Evolutionary conservation across 352 stramenopile species (phyloP).

Genomic region (Globisporangium acanthophoron): DNA sequence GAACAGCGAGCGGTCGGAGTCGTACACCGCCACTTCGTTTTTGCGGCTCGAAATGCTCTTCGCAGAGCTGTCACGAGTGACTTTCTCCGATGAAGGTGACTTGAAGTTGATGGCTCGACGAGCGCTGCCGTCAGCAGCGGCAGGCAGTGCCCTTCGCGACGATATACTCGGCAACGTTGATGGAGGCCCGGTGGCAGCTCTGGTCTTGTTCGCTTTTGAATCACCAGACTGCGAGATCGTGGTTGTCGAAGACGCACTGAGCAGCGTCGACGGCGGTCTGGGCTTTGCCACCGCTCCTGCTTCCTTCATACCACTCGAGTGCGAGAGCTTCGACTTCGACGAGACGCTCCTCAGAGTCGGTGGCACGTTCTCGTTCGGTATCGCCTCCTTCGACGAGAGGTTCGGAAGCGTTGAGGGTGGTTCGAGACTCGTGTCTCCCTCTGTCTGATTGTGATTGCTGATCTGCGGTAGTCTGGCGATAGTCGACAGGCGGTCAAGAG

Average conservation of each 20-base stretch:
- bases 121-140: background rate
- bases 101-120: background rate
- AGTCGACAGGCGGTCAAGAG: background rate
- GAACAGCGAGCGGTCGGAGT: slow-evolving; percentile 22
- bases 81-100: background rate
- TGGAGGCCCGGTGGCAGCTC: background rate
- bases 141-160: background rate
- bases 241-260: background rate
- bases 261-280: background rate
- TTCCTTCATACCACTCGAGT: background rate
- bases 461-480: background rate
- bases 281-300: background rate
- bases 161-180: background rate
- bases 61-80: background rate
- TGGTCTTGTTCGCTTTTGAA: background rate
- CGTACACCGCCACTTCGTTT: slow-evolving; percentile 12
- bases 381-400: background rate
- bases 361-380: background rate
- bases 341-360: background rate
- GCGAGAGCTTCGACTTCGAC: slow-evolving; percentile 1
- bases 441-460: background rate
- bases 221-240: background rate
- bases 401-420: background rate
- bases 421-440: background rate
- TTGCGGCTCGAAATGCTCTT: background rate